phyloP scores from a whole-genome alignment of 139 green algal species.

The Yamagishiella unicocca region DNA sequence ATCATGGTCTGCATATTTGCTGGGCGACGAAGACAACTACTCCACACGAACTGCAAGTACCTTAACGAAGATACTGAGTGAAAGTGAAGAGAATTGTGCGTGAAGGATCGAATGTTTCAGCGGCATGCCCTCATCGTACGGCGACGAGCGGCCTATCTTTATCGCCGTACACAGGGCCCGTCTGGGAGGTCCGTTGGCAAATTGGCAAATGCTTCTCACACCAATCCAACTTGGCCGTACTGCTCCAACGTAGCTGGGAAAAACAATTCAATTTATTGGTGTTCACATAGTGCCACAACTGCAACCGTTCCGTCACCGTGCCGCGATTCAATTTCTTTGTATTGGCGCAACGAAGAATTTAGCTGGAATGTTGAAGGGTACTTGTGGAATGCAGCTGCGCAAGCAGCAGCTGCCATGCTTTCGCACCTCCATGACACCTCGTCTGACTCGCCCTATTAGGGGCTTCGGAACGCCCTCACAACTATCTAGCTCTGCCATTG shows the following conservation, averaged over 20 bases:
- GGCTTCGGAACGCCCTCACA: not conserved
- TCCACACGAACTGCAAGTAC: not conserved
- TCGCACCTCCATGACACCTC: too few relatives aligned
- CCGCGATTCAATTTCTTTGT: too few relatives aligned
- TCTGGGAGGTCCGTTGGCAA: too few relatives aligned
- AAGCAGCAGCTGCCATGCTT: not conserved
- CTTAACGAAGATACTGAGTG: not conserved
- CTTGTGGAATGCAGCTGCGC: not conserved
- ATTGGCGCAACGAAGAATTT: not conserved
- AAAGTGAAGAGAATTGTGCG: not conserved
- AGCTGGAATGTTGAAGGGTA: not conserved
- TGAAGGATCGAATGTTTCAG: not conserved
- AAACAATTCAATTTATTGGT: not conserved
- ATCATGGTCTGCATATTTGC: constrained; percentile 61
- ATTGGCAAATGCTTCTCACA: too few relatives aligned
- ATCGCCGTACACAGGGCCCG: constrained; percentile 15
- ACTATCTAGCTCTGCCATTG: not conserved
- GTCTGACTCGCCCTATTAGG: not conserved
- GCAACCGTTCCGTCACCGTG: not conserved
- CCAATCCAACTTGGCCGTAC: too few relatives aligned
- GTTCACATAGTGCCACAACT: not conserved
- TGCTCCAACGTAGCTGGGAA: too few relatives aligned
- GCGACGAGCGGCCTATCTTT: not conserved
- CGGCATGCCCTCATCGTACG: too few relatives aligned
- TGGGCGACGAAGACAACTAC: not conserved